phyloP scores from a whole-genome alignment of 2,329 filamentous ascomycete genomes.

The Paraconiothyrium brasiliense region DNA sequence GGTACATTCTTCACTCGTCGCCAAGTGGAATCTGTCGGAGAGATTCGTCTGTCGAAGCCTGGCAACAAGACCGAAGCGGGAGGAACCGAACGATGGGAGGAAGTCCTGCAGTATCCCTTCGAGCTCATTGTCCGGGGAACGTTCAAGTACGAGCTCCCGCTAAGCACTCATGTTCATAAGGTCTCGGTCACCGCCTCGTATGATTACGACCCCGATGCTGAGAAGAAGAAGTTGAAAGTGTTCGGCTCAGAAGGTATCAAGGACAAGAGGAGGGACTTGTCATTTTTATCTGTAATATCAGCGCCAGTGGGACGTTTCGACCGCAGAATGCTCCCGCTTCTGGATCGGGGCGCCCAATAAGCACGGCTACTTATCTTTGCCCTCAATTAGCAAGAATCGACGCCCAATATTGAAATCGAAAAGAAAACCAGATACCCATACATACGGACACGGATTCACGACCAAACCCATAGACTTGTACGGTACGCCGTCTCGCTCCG shows the following conservation, averaged over 20 bases:
- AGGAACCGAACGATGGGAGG: slow-evolving; percentile 87
- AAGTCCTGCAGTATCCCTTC: slow-evolving; percentile 89
- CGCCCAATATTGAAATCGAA: slow-evolving; percentile 5
- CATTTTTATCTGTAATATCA: slow-evolving; percentile 36
- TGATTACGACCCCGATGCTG: slow-evolving; percentile 46
- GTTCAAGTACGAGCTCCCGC: slow-evolving; percentile 78
- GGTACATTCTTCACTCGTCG: slow-evolving; percentile 84
- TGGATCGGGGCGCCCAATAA: slow-evolving; percentile 27
- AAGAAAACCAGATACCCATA: slow-evolving; percentile 21
- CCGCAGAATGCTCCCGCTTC: slow-evolving; percentile 31
- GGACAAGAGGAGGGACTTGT: slow-evolving; percentile 19
- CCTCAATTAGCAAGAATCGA: not conserved
- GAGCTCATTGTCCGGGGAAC: slow-evolving; percentile 92
- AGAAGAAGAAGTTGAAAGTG: slow-evolving; percentile 44
- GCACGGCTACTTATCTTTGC: slow-evolving; percentile 18
- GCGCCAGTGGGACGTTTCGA: slow-evolving; percentile 40
- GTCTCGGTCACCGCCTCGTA: slow-evolving; percentile 57
- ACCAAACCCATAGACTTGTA: slow-evolving; percentile 23
- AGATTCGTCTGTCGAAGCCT: slow-evolving; percentile 81
- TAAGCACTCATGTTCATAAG: slow-evolving; percentile 64
- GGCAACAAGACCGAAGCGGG: slow-evolving; percentile 87
- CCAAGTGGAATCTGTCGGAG: slow-evolving; percentile 77
- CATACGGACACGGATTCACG: slow-evolving; percentile 20
- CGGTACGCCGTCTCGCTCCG: slow-evolving; percentile 14
- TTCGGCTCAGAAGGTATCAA: slow-evolving; percentile 14